A percentile compares a stretch with the other conserved stretches of the same genome.
Conservation (phyloP, 2,329 filamentous ascomycete species). For the Parastagonospora nodorum region DNA sequence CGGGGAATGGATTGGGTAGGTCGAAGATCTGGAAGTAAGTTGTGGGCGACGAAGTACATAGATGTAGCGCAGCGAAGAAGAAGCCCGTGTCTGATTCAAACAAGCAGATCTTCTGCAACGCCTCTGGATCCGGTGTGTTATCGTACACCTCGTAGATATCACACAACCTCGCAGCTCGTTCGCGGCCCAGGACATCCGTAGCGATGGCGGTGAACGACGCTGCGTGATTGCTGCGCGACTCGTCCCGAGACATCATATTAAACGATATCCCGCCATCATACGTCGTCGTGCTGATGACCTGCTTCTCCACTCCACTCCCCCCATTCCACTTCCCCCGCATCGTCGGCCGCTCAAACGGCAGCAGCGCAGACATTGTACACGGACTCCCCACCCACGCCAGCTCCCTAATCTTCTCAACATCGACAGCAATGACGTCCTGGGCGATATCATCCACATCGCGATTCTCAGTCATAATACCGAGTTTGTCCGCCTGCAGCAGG, state of each 20-base stretch:
- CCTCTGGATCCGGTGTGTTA: constrained; percentile 4
- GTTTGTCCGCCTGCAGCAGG: background rate
- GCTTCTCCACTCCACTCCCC: constrained; percentile 8
- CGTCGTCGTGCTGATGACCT: constrained; percentile 19
- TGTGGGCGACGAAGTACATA: constrained; percentile 9
- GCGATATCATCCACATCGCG: background rate
- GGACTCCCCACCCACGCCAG: constrained; percentile 20
- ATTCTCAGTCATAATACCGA: background rate
- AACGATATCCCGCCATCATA: constrained; percentile 22
- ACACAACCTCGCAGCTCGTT: background rate
- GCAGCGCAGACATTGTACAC: constrained; percentile 10
- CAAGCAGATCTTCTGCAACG: constrained; percentile 18
- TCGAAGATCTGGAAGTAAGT: constrained; percentile 25
- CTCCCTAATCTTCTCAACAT: constrained; percentile 11
- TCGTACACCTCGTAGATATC: background rate
- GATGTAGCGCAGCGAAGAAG: constrained; percentile 17
- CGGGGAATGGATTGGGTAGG: constrained; percentile 19
- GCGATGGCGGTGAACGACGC: background rate
- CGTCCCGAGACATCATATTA: constrained; percentile 20
- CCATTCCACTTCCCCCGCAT: constrained; percentile 7
- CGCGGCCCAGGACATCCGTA: background rate
- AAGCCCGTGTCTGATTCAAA: constrained; percentile 26
- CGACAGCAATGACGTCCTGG: constrained; percentile 10
- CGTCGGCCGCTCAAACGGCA: constrained; percentile 12
- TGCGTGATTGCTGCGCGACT: constrained; percentile 9